These are phyloP conservation scores for Trichoderma asperelloides DNA, from an alignment of 495 filamentous ascomycete genomes.

Conservation along the genomic window DNA sequence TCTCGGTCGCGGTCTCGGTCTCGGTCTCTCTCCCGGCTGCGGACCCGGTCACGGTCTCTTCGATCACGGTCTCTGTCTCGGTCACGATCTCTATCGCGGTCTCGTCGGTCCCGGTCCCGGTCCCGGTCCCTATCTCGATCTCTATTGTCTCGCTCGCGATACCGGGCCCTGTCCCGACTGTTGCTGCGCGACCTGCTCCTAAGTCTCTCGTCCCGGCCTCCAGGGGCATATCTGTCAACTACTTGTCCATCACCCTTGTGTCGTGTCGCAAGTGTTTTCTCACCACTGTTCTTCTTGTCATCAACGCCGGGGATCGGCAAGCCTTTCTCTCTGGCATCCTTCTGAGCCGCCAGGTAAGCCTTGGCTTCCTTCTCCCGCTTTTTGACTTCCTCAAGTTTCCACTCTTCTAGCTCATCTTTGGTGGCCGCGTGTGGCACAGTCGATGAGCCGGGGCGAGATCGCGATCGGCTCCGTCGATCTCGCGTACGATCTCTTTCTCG, in stretches of 20 bases:
- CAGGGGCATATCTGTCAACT: slow-evolving; percentile 21
- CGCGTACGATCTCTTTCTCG: slow-evolving; percentile 18
- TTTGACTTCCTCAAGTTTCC: slow-evolving; percentile 46
- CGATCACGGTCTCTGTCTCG: slow-evolving; percentile 12
- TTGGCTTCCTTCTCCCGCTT: slow-evolving; percentile 51
- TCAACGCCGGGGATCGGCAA: slow-evolving; percentile 38
- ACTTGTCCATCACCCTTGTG: slow-evolving; percentile 10
- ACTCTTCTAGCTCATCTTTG: slow-evolving; percentile 30
- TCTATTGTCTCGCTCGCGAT: slow-evolving; percentile 15
- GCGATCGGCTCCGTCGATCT: slow-evolving; percentile 29
- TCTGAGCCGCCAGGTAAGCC: slow-evolving; percentile 44
- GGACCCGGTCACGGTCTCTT: slow-evolving; percentile 16
- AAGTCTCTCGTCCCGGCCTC: slow-evolving; percentile 19
- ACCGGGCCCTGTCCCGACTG: slow-evolving; percentile 18
- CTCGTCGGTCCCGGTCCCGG: slow-evolving; percentile 15
- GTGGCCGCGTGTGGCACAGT: slow-evolving; percentile 21
- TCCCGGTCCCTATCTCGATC: slow-evolving; percentile 15
- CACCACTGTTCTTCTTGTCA: slow-evolving; percentile 31
- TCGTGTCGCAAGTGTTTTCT: slow-evolving; percentile 25
- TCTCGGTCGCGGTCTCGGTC: slow-evolving; percentile 15
- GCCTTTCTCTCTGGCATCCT: slow-evolving; percentile 43
- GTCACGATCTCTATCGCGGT: slow-evolving; percentile 15
- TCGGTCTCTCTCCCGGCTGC: slow-evolving; percentile 14
- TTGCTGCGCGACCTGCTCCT: slow-evolving; percentile 14
- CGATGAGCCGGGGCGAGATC: slow-evolving; percentile 21